A percentile compares a stretch with the other conserved stretches of the same genome.
Evolutionary conservation across 108 stramenopile species (phyloP).

Genomic region (Nitzschia sp.): DNA sequence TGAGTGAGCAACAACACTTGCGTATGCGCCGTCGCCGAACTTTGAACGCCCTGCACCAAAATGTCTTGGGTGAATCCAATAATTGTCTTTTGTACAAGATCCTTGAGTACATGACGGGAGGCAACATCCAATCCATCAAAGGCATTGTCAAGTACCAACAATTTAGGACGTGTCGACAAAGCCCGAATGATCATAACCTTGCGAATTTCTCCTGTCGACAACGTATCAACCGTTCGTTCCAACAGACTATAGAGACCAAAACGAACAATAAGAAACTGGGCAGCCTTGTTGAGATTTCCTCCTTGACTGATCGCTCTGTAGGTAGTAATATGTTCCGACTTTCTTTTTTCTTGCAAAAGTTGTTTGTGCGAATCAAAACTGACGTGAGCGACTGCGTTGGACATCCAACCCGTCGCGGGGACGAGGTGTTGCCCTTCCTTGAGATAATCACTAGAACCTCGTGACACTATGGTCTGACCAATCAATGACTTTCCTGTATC

Average conservation of each 20-base stretch:
- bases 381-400: constrained; percentile 37
- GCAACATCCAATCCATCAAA: constrained; percentile 79
- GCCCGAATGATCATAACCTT: constrained; percentile 71
- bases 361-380: constrained; percentile 74
- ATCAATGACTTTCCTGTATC: constrained; percentile 49
- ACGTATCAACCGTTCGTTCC: constrained; percentile 49
- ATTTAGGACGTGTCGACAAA: constrained; percentile 46
- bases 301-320: constrained; percentile 42
- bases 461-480: constrained; percentile 18
- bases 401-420: constrained; percentile 10
- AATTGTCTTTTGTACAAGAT: constrained; percentile 57
- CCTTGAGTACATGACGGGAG: constrained; percentile 45
- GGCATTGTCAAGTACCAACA: constrained; percentile 77
- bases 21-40: constrained; percentile 54
- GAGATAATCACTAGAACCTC: not conserved
- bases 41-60: constrained; percentile 64
- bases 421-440: not conserved
- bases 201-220: constrained; percentile 79
- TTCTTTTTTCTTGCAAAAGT: constrained; percentile 32
- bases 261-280: constrained; percentile 66
- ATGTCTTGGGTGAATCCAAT: constrained; percentile 69
- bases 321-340: constrained; percentile 30
- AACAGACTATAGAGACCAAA: constrained; percentile 71
- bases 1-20: constrained; percentile 69
- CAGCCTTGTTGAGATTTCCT: constrained; percentile 59